Base-by-base conservation (phyloP, 225 moss, liverwort and hornwort species). In the Pseudoscleropodium purum region DNA sequence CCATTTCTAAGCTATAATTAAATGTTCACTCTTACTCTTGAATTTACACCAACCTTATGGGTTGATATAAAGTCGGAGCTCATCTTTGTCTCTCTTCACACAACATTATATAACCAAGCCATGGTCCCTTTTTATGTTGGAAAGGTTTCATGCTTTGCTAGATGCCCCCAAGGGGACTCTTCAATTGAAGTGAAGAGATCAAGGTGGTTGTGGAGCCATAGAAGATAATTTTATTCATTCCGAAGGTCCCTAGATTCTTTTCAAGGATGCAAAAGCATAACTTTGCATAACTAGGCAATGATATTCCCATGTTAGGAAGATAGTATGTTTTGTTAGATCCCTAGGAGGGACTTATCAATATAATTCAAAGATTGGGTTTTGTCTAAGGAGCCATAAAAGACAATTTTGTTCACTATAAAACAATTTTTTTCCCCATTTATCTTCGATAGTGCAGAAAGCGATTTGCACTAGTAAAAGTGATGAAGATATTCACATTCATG, bases 271-370 rank as follows among this genome's bases (percentile, higher is more conserved):
- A 57, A 57, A 20, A 57, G 57, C 13, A n/a, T 2, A 24, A 69
- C 13, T n/a, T 24, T n/a, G 13, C 23, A 23, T 13, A 13, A 12
- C 1, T 0, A 24, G 7, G 13, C 4, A 11, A 69, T 24, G 2
- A 4, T n/a, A 12, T 7, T 7, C 0, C 13, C 2, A n/a, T 68
- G 7, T 5, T 21, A 0, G 4, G 1, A 19, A 37, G 21, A 12
- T 23, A 13, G 2, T n/a, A 69, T 69, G 0, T 2, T 23, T 68
- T 23, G 12, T 21, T 68, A n/a, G 2, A 36, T 69, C 4, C 4
- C 1, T 1, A 0, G 0, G 6, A 37, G n/a, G 36, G 1, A n/a
- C 13, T 69, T 23, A 1, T 68, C n/a, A 20, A 0, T n/a, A 23
- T 37, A 69, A 36, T 67, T 37, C n/a, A 68, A 68, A 13, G n/a